Conservation (phyloP, 495 filamentous ascomycete species). For the Lasiosphaeriaceae sp. region DNA sequence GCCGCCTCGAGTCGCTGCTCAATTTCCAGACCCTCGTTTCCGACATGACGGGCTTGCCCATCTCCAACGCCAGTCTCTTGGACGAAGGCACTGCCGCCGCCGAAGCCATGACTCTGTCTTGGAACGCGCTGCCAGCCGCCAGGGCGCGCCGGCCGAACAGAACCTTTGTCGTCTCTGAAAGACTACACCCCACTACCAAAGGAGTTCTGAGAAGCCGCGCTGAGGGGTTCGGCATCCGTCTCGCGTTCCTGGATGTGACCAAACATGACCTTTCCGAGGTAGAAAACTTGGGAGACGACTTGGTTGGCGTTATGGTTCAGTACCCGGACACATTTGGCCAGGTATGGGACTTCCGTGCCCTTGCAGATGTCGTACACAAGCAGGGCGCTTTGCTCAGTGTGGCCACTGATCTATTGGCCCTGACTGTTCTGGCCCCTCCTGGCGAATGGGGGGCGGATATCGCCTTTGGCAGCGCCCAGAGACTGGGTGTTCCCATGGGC, state of each 20-base stretch:
- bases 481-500: constrained; percentile 90
- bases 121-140: constrained; percentile 67
- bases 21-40: constrained; percentile 96
- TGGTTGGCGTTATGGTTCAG: constrained; percentile 90
- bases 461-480: constrained; percentile 92
- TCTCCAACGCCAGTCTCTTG: constrained; percentile 90
- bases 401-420: constrained; percentile 85
- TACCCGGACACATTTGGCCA: constrained; percentile 91
- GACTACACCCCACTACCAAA: constrained; percentile 86
- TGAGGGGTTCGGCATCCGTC: constrained; percentile 87
- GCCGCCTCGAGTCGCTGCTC: constrained; percentile 83
- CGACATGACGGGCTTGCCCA: constrained; percentile 83
- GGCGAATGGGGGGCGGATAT: constrained; percentile 97
- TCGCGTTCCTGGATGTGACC: constrained; percentile 69
- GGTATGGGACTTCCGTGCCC: constrained; percentile 66
- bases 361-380: constrained; percentile 75
- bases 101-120: constrained; percentile 94
- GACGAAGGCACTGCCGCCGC: constrained; percentile 94
- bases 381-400: constrained; percentile 80
- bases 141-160: constrained; percentile 73
- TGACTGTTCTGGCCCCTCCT: constrained; percentile 86
- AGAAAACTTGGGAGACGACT: constrained; percentile 70
- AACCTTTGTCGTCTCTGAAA: constrained; percentile 77
- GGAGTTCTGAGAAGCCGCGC: constrained; percentile 83
- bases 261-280: constrained; percentile 57